Base-by-base conservation (phyloP, 108 stramenopile genomes). In the Cyclotella distinguenda region DNA sequence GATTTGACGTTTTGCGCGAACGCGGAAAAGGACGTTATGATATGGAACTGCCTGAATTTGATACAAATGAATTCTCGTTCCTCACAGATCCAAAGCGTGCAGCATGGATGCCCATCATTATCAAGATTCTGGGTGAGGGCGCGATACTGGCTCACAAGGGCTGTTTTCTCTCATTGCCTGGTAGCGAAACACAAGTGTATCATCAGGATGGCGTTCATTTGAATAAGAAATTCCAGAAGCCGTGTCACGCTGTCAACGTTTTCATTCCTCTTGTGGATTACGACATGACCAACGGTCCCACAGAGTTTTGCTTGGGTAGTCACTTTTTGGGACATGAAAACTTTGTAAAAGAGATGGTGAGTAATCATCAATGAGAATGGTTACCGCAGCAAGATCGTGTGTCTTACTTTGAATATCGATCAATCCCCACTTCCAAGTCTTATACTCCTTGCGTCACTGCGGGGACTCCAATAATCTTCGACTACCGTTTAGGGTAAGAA, bases 161-260 rank as follows among this genome's bases (percentile, higher is more conserved):
- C 23, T 76, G 77, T 47, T 91, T 94, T 62, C 57, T 94, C 28
- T 85, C 85, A 11, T 64, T 92, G 42, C 94, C 94, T 28, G 94
- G 81, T 10, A 51, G 51, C 38, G 87, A 76, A 25, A 48, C 75
- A 25, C 94, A 95, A 61, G 81, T 78, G 9, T 95, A 92, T 61
- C 94, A 95, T 55, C 89, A 91, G 70, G 94, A 95, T 72, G 94
- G 94, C 15, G 66, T 86, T n/a, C 94, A 95, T 71, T 67, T 95
- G 54, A 86, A 78, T 44, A 83, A 71, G 28, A 86, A 86, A 60
- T 63, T 54, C 8, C 89, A 92, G 48, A 74, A 72, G 39, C 89
- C 89, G 1, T 92, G 90, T 44, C 91, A 93, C 71, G 89, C 89
- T 11, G 81, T 95, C 15, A 95, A 95, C 76, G 94, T 95, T 16